Conservation (phyloP, 1,284 basidiomycete genomes). For the Leccinum solheimii region DNA sequence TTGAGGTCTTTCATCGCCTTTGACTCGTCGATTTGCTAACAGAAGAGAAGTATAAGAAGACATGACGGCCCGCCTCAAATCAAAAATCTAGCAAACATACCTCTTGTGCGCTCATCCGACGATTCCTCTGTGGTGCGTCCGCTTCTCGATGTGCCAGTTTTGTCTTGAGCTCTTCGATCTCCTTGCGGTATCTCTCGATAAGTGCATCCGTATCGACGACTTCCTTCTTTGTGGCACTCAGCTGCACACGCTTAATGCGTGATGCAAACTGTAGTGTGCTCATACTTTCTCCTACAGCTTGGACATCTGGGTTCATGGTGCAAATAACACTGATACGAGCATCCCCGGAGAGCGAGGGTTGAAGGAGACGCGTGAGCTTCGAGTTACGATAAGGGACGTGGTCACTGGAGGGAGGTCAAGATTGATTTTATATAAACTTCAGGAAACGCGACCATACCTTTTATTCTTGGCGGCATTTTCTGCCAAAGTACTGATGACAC, state of each 20-base stretch:
- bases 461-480: conserved; percentile 83
- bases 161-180: conserved; percentile 82
- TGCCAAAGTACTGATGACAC: conserved; percentile 85
- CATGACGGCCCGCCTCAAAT: background rate
- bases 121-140: conserved; percentile 49
- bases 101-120: conserved; percentile 70
- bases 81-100: conserved; percentile 36
- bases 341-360: conserved; percentile 92
- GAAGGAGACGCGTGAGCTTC: conserved; percentile 91
- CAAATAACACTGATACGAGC: conserved; percentile 96
- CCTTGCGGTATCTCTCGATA: conserved; percentile 87
- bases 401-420: conserved; percentile 47
- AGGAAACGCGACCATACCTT: conserved; percentile 41
- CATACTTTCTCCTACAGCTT: conserved; percentile 76
- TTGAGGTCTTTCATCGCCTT: conserved; percentile 81
- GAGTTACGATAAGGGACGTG: conserved; percentile 96
- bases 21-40: conserved; percentile 73
- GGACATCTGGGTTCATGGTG: conserved; percentile 84
- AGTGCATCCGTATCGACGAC: conserved; percentile 91
- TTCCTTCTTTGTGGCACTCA: conserved; percentile 92
- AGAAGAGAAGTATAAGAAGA: conserved; percentile 1
- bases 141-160: conserved; percentile 70
- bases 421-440: conserved; percentile 5
- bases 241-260: conserved; percentile 80
- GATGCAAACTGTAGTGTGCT: conserved; percentile 89